Base-by-base conservation (phyloP, 139 green algal species). In the Haematococcus sp. region DNA sequence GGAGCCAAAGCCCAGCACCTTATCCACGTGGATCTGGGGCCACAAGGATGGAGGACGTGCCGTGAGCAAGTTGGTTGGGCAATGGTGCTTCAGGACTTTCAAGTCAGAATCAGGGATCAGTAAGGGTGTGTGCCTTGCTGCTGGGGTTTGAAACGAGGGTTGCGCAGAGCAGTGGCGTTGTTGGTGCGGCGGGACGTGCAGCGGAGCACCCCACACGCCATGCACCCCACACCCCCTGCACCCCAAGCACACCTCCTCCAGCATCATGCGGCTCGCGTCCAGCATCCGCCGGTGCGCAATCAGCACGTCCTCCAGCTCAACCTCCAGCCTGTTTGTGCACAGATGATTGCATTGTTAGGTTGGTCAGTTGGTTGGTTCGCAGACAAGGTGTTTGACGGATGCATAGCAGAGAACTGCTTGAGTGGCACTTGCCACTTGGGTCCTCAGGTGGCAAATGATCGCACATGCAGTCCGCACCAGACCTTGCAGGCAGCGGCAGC, bases 1-100 rank as follows among this genome's bases (percentile, higher is more conserved):
- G 46, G 52, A 75, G 20, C 78, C 78, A 51, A 84, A 84, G 56
- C 78, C 78, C 44, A 84, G 68, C 15, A 84, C 44, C 15, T 73
- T 66, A 31, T 80, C 64, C 28, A 84, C 73, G 20, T 63, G 31
- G 22, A 80, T 27, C 73, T 78, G 71, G 30, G 2, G n/a, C 28
- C 30, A 19, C 40, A 15, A 28, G 27, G 20, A 25, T 49, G 27
- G 17, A 27, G 16, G 35, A 54, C 19, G 20, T 54, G 33, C 3
- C 4, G 33, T 54, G 33, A 17, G 32, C n/a, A 20, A 52, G 19
- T 25, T 7, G 54, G n/a, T 4, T 51, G 51, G 54, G 52, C 2
- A 25, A 3, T 33, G 11, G 55, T 19, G 20, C 16, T 32, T 25
- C 16, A 63, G 23, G 55, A 19, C 55, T 13, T 31, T 28, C 23